Base-by-base conservation (phyloP, 768 basidiomycete species). In the Kwoniella sp. region DNA sequence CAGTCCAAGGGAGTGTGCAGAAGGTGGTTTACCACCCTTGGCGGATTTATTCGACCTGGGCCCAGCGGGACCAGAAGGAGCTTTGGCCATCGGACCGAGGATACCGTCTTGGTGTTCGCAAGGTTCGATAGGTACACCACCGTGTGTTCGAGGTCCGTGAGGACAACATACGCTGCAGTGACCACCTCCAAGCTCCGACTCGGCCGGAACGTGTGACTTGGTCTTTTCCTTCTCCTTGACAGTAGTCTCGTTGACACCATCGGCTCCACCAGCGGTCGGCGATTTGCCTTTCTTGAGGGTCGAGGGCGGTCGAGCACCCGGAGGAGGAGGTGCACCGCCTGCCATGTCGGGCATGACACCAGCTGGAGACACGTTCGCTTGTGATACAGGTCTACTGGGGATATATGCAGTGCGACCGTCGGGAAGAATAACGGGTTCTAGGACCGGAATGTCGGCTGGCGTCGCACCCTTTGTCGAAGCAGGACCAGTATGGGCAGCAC, bases 161-260 rank as follows among this genome's bases (percentile, higher is more conserved):
- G 74, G 74, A 67, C 71, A 76, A 50, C 74, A 76, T 6, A 71
- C 65, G 25, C 61, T 60, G 52, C 74, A 76, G 46, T 76, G 74
- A 4, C 68, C 68, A 29, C 52, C 25, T 30, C 68, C 69, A 19
- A 69, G 22, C n/a, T 63, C 67, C 17, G 69, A 70, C 50, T 69
- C 67, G 1, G 62, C 49, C n/a, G 44, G 51, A 26, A 55, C 52
- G 26, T 27, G 48, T 9, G 50, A 24, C n/a, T 46, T 55, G 7
- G 64, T 51, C 15, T 40, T 29, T 26, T 52, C 65, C 58, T 60
- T 58, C 17, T 44, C 36, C 48, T 27, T 44, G 8, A n/a, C 27
- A 9, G 52, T 12, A 17, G 55, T 7, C 29, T 15, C 47, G 1
- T 40, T 13, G 30, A 51, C 54, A 53, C 52, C 55, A 26, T 57